Base-by-base conservation (phyloP, 192 early-diverging fungal species). In the Backusella morwellensis region DNA sequence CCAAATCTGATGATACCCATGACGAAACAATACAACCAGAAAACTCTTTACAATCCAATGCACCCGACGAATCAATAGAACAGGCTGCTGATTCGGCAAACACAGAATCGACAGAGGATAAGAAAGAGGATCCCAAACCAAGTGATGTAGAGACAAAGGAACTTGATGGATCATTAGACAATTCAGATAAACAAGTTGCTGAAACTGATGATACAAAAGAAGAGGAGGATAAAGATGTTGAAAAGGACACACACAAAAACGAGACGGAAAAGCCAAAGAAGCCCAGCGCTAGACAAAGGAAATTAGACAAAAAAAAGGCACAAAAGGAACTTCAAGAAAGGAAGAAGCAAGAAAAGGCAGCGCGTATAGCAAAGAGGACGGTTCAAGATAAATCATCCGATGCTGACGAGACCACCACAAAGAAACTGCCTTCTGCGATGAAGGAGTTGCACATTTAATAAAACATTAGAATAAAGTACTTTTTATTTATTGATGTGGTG, bases 231-330 rank as follows among this genome's bases (percentile, higher is more conserved):
- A 9, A 71, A 44, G 41, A 42, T 6, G n/a, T 19, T 7, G 68
- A 23, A 59, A n/a, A 42, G n/a, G 7, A 15, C 7, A 70, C 9
- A 44, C 38, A 40, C 6, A 70, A 9, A 15, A 23, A 70, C 0
- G n/a, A 11, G 68, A 12, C 15, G 9, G 36, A 59, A 34, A 77
- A 72, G 35, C 56, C 68, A 38, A 77, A 77, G 56, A 47, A 68
- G n/a, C 11, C 71, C 15, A 66, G 56, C 2, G 69, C 54, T 26
- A 35, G 76, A 56, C 52, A 77, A 15, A 50, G 76, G 35, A 71
- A 77, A 72, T 26, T 71, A 50, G 69, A 77, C 59, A 68, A 56
- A 35, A 77, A 77, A 38, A 77, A 70, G 38, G 59, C 38, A 66
- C 76, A 77, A 72, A 77, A 77, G 17, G 68, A 77, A 72, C 69